Evolutionary conservation across 2,329 filamentous ascomycete genomes (phyloP), one percentile per base, ranked within the genome.

Genomic region (Aspergillus sp.): DNA sequence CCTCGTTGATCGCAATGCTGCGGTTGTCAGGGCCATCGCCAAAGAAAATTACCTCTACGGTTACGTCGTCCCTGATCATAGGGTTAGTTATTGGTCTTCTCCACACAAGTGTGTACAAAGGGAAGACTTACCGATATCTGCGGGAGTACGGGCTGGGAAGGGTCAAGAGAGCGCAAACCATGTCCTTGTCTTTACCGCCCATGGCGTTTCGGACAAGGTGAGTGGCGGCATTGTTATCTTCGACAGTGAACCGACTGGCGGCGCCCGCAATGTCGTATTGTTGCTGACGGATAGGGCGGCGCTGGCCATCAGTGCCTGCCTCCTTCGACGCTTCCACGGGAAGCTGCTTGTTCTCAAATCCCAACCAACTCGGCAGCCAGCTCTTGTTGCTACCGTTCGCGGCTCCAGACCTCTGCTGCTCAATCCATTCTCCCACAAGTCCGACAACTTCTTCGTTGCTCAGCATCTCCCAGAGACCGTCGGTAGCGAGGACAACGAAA

Each of bases 391-490:
- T 78, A 3, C 76, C 73, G 18, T 47, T 24, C 53, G 73, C 77
- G 58, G 71, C 54, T 61, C 73, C 64, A 65, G 75, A 63, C 55
- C 75, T 63, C 67, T 97, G 90, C 22, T 86, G 87, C 75, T 99
- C 95, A 52, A 99, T 87, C 95, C 95, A 99, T 75, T 96, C 92
- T 16, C 94, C 96, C 4, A 99, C 95, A 2, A 99, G 85, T 0
- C 95, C 95, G 54, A 99, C 90, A 1, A 97, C 95, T 80, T 99
- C 95, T 73, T 99, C 95, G 70, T 98, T 99, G 52, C 92, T 97
- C 62, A 99, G 83, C 95, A 98, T 98, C 78, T 99, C 95, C 95
- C 95, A 99, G 0, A 99, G 83, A 4, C 95, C 95, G 73, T 99
- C 95, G 0, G 95, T 97, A 22, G 95, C 95, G 82, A 99, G 88